A percentile compares a stretch with the other conserved stretches of the same genome.
Evolutionary conservation across 2,329 filamentous ascomycete species (phyloP).

Genomic region (Penicillium sp.): DNA sequence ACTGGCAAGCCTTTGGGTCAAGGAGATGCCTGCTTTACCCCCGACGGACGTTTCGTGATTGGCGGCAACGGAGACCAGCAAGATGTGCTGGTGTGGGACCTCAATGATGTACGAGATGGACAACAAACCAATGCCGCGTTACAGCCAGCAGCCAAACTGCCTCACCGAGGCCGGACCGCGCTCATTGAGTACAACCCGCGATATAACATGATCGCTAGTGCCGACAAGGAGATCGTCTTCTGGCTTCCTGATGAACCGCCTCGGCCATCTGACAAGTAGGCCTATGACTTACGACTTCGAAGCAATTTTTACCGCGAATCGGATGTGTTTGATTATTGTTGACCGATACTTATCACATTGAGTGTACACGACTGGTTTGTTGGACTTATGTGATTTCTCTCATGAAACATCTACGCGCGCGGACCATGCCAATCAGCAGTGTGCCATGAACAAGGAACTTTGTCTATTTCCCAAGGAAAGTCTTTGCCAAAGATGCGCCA

Average conservation of each 20-base stretch:
- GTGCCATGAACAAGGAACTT: not conserved
- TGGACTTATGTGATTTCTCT: not conserved
- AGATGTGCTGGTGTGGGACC: conserved; percentile 87
- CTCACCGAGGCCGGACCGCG: conserved; percentile 63
- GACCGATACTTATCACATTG: not conserved
- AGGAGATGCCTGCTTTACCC: conserved; percentile 84
- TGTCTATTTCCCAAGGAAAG: not conserved
- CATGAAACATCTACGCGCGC: not conserved
- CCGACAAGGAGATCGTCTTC: conserved; percentile 80
- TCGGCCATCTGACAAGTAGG: conserved; percentile 41
- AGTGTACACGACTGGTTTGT: not conserved
- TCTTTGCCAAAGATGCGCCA: not conserved
- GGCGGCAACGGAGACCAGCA: conserved; percentile 71
- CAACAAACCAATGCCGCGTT: conserved; percentile 52
- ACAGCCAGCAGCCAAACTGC: conserved; percentile 45
- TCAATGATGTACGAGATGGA: conserved; percentile 59
- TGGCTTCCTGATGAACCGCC: conserved; percentile 70
- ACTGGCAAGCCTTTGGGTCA: conserved; percentile 57
- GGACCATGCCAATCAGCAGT: not conserved
- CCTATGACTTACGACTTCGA: not conserved
- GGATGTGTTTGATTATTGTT: not conserved
- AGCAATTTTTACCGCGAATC: not conserved
- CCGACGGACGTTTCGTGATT: conserved; percentile 85
- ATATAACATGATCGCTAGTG: conserved; percentile 88
- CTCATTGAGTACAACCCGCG: conserved; percentile 87